Conservation (phyloP, 345 rosid genomes). For the Linum lewisii region DNA sequence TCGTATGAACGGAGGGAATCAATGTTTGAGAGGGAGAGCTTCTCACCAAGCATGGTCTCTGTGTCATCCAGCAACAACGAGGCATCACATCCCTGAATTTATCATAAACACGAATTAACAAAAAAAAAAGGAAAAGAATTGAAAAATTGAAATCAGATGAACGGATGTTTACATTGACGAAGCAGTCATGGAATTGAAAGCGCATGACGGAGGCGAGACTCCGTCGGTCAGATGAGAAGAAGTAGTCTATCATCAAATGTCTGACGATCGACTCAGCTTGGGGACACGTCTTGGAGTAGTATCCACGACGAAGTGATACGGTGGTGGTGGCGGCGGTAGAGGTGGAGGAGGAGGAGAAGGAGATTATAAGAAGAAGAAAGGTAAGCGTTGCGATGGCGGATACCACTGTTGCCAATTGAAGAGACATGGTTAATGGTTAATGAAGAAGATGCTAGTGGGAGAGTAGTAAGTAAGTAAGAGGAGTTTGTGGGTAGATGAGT, state of each 20-base stretch:
- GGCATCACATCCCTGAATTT: conserved; percentile 71
- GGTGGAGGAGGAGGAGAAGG: conserved; percentile 16
- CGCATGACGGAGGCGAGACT: conserved; percentile 93
- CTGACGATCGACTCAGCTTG: conserved; percentile 61
- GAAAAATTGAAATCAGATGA: not conserved
- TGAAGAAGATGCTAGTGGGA: no score
- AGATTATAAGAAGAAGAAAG: conserved; percentile 10
- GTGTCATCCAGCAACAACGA: conserved; percentile 83
- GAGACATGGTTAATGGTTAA: not conserved
- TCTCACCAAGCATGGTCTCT: conserved; percentile 67
- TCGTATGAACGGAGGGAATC: conserved; percentile 73
- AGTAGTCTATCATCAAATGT: conserved; percentile 24
- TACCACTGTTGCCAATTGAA: not conserved
- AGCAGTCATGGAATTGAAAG: conserved; percentile 92
- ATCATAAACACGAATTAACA: not conserved
- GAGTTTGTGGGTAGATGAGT: no score
- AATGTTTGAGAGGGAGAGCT: conserved; percentile 69
- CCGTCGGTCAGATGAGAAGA: conserved; percentile 38
- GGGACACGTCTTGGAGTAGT: conserved; percentile 66
- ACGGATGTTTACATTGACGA: conserved; percentile 52
- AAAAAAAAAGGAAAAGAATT: not conserved
- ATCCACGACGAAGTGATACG: conserved; percentile 42
- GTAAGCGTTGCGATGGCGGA: not conserved
- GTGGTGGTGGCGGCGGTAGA: conserved; percentile 19
- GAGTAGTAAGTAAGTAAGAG: no score